phyloP scores from a whole-genome alignment of 2,329 filamentous ascomycete species.

The Fusarium beomiforme region DNA sequence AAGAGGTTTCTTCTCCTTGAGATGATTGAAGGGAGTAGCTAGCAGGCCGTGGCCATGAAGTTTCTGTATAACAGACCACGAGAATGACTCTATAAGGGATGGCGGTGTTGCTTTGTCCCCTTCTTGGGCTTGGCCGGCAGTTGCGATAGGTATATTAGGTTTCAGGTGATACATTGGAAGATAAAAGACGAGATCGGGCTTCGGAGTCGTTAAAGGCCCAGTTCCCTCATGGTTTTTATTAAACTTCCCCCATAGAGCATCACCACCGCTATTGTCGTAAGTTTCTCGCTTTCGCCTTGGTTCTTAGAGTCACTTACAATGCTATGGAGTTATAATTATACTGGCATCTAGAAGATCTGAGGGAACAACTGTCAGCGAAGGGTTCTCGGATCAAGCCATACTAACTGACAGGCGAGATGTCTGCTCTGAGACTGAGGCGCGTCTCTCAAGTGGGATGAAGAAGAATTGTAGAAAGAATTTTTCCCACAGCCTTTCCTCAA shows the following conservation, averaged over 20 bases:
- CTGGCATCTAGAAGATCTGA: neutral
- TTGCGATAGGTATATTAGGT: rapidly evolving
- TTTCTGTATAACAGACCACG: neutral
- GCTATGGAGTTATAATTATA: neutral
- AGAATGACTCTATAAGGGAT: neutral
- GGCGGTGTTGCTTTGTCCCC: neutral
- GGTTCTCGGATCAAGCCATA: too few species aligned
- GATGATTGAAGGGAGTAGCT: neutral
- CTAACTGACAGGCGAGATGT: neutral
- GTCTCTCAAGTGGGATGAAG: neutral
- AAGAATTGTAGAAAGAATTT: rapidly evolving
- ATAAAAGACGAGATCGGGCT: neutral
- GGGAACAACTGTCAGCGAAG: rapidly evolving
- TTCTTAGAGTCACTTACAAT: neutral
- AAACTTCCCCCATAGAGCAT: neutral
- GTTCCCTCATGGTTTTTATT: rapidly evolving
- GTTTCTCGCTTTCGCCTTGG: neutral
- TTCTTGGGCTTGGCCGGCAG: rapidly evolving
- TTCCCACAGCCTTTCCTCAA: neutral
- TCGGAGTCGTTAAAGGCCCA: rapidly evolving
- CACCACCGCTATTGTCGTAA: rapidly evolving
- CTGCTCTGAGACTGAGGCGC: rapidly evolving
- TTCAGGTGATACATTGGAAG: neutral
- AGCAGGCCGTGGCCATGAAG: neutral
- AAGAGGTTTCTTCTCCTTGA: rapidly evolving